phyloP scores from a whole-genome alignment of 1,139 yeast genomes.

The Candida tetrigidarum region DNA sequence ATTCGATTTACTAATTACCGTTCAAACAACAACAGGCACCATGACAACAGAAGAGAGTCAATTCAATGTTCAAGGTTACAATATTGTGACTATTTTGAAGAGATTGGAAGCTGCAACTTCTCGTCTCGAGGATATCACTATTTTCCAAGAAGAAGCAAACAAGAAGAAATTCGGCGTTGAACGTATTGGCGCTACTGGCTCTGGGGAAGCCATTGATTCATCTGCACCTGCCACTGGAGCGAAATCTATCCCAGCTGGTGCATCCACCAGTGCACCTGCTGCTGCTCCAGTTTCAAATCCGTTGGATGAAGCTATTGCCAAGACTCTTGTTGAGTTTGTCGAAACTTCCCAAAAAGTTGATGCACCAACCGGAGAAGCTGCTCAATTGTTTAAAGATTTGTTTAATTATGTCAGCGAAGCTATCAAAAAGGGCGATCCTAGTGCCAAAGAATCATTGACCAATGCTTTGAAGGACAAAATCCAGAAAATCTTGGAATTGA shows the following conservation, averaged over 20 bases:
- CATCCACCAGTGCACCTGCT: constrained; percentile 15
- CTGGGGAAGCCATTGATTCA: constrained; percentile 1
- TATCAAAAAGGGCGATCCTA: constrained; percentile 62
- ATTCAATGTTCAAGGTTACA: constrained; percentile 76
- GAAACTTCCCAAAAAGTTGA: constrained; percentile 62
- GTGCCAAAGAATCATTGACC: constrained; percentile 55
- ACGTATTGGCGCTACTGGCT: constrained; percentile 14
- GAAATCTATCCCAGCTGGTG: not conserved
- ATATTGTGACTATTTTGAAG: constrained; percentile 78
- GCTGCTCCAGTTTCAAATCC: constrained; percentile 37
- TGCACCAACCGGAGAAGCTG: constrained; percentile 64
- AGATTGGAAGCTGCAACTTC: constrained; percentile 93
- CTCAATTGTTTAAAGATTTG: constrained; percentile 58
- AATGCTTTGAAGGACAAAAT: constrained; percentile 70
- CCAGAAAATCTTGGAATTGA: constrained; percentile 59
- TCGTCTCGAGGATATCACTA: constrained; percentile 85
- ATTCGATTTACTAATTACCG: too few species aligned
- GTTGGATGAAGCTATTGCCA: constrained; percentile 59
- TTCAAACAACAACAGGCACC: not conserved
- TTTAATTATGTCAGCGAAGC: constrained; percentile 61
- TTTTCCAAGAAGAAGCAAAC: constrained; percentile 65
- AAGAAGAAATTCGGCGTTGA: constrained; percentile 18
- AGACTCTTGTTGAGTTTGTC: constrained; percentile 62
- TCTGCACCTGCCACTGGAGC: constrained; percentile 10
- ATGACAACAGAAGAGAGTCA: constrained; percentile 55